These are phyloP conservation scores for Pythium sukuiense DNA, from an alignment of 352 stramenopile genomes.

Conservation along the genomic window DNA sequence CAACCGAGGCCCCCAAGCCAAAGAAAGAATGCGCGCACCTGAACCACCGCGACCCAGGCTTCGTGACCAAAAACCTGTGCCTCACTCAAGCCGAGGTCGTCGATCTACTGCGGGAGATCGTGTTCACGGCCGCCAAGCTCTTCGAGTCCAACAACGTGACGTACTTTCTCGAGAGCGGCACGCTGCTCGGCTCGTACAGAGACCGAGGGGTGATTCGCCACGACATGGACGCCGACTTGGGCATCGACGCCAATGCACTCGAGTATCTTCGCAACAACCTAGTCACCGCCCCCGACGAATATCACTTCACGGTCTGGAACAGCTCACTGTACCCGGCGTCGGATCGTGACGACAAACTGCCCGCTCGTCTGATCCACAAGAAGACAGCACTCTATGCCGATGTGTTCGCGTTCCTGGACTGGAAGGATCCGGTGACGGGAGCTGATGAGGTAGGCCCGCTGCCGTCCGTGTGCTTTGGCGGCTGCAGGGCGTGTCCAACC, in stretches of 20 bases:
- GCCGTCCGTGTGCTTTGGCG: slow-evolving; percentile 28
- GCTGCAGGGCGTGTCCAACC: slow-evolving; percentile 7
- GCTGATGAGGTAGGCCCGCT: slow-evolving; percentile 21
- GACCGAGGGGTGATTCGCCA: slow-evolving; percentile 23
- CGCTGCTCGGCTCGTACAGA: slow-evolving; percentile 26
- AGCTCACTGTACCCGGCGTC: slow-evolving; percentile 21
- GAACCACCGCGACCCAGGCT: neutral
- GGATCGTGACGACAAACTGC: slow-evolving; percentile 29
- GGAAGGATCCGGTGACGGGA: slow-evolving; percentile 4
- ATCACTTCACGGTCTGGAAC: slow-evolving; percentile 26
- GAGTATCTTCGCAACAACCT: slow-evolving; percentile 7
- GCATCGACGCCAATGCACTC: slow-evolving; percentile 18
- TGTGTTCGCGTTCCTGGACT: slow-evolving; percentile 35
- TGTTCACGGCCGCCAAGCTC: slow-evolving; percentile 11
- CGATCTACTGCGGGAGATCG: slow-evolving; percentile 27
- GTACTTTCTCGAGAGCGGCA: slow-evolving; percentile 30
- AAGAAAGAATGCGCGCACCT: slow-evolving; percentile 18
- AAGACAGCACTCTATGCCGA: slow-evolving; percentile 32
- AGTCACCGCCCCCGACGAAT: slow-evolving; percentile 18
- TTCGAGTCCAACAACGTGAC: slow-evolving; percentile 23
- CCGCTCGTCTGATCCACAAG: slow-evolving; percentile 26
- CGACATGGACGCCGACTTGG: slow-evolving; percentile 31
- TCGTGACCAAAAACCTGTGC: slow-evolving; percentile 6
- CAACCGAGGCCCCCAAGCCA: neutral
- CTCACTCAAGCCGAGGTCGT: slow-evolving; percentile 12